phyloP scores from a whole-genome alignment of 805 yeast genomes.

The Cyberlindnera galapagoensis region DNA sequence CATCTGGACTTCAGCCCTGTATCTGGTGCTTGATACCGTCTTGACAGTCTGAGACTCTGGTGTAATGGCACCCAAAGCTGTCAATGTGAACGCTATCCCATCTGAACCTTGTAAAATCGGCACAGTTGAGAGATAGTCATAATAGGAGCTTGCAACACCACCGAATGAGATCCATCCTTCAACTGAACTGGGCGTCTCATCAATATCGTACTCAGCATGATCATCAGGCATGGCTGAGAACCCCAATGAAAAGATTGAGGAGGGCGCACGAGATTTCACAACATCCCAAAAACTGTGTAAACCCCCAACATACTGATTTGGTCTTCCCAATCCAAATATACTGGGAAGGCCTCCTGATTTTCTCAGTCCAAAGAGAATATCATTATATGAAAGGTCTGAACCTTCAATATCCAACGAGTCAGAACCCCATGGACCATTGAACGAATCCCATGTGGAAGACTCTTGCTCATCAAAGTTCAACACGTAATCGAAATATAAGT shows the following conservation, averaged over 20 bases:
- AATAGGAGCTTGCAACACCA: slow-evolving; percentile 8
- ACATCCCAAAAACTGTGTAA: slow-evolving; percentile 6
- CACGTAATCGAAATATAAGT: slow-evolving; percentile 1
- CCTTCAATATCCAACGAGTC: slow-evolving; percentile 7
- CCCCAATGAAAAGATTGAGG: slow-evolving; percentile 6
- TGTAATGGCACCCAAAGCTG: slow-evolving; percentile 6
- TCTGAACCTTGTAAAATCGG: slow-evolving; percentile 6
- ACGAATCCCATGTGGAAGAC: slow-evolving; percentile 3
- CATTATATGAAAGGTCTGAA: slow-evolving; percentile 1
- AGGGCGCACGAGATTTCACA: not conserved
- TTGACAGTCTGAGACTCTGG: slow-evolving; percentile 1
- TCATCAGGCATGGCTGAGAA: slow-evolving; percentile 8
- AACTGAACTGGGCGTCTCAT: slow-evolving; percentile 1
- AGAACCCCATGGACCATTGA: slow-evolving; percentile 9
- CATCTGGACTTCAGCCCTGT: slow-evolving; percentile 7
- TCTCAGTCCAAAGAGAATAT: slow-evolving; percentile 10
- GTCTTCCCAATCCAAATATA: slow-evolving; percentile 7
- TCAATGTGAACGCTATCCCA: slow-evolving; percentile 8
- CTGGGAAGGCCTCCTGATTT: slow-evolving; percentile 3
- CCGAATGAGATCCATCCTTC: slow-evolving; percentile 10
- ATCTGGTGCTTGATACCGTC: slow-evolving; percentile 6
- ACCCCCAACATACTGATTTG: slow-evolving; percentile 3
- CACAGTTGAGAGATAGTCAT: slow-evolving; percentile 6
- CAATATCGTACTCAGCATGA: slow-evolving; percentile 8
- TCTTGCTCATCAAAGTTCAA: slow-evolving; percentile 4